These are phyloP conservation scores for Nyctanthes arbortristis DNA, from an alignment of 257 asterid species.

Conservation along the genomic window DNA sequence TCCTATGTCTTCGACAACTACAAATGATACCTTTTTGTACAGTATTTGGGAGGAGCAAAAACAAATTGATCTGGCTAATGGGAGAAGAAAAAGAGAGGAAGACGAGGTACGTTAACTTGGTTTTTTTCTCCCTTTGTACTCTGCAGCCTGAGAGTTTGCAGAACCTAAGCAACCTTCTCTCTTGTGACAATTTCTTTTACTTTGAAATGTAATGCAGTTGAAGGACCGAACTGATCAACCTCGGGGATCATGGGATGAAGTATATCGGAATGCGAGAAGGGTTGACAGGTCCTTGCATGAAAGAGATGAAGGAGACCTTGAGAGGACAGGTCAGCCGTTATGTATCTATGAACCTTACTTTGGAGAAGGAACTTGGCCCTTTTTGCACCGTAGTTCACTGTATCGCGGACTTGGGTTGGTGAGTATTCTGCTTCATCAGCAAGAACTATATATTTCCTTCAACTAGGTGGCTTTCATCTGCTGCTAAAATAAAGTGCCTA, in stretches of 20 bases:
- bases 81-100: conserved; percentile 78
- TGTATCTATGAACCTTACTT: conserved; percentile 88
- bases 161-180: conserved; percentile 2
- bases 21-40: conserved; percentile 54
- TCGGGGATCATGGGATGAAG: conserved; percentile 91
- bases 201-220: conserved; percentile 54
- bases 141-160: conserved; percentile 12
- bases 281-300: conserved; percentile 81
- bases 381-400: conserved; percentile 76
- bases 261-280: conserved; percentile 76
- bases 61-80: conserved; percentile 46
- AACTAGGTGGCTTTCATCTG: not conserved
- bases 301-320: conserved; percentile 97
- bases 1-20: conserved; percentile 26
- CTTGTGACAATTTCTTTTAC: conserved; percentile 14
- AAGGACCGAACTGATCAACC: conserved; percentile 90
- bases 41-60: conserved; percentile 85
- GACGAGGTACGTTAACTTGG: conserved; percentile 58
- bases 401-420: conserved; percentile 92
- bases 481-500: not conserved
- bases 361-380: conserved; percentile 95
- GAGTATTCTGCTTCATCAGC: conserved; percentile 26
- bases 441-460: not conserved
- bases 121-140: conserved; percentile 17
- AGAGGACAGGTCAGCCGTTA: conserved; percentile 91